A percentile compares a stretch with the other conserved stretches of the same genome.
phyloP scores from a whole-genome alignment of 225 moss, liverwort and hornwort genomes.

The Bryoerythrophyllum caledonicum region DNA sequence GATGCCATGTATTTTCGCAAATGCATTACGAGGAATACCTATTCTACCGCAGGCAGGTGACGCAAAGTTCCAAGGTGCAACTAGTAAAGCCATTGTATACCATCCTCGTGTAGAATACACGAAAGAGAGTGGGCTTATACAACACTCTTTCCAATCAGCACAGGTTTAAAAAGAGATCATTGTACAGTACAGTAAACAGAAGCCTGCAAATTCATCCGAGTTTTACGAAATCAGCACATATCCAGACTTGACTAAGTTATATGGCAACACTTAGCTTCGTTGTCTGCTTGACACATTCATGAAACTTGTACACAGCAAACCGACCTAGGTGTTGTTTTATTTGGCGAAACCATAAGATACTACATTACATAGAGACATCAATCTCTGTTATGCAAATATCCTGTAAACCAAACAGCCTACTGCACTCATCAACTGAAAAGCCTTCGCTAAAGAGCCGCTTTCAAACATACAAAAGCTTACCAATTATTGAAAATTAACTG shows the following conservation, averaged over 20 bases:
- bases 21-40: neutral
- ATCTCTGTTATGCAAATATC: neutral
- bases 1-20: neutral
- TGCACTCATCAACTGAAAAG: neutral
- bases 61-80: neutral
- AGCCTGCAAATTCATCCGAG: neutral
- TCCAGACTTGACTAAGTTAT: neutral
- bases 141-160: neutral
- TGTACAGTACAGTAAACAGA: neutral
- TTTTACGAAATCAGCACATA: neutral
- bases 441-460: neutral
- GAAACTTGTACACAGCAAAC: conserved; percentile 12
- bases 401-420: neutral
- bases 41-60: neutral
- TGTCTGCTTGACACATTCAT: neutral
- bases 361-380: neutral
- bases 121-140: neutral
- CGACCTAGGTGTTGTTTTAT: neutral
- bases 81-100: neutral
- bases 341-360: neutral
- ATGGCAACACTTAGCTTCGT: neutral
- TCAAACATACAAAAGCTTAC: neutral
- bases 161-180: neutral
- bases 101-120: neutral
- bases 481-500: neutral